Evolutionary conservation across 768 basidiomycete species (phyloP), one percentile per base, ranked within the genome.

Genomic region (Amanita rubescens): DNA sequence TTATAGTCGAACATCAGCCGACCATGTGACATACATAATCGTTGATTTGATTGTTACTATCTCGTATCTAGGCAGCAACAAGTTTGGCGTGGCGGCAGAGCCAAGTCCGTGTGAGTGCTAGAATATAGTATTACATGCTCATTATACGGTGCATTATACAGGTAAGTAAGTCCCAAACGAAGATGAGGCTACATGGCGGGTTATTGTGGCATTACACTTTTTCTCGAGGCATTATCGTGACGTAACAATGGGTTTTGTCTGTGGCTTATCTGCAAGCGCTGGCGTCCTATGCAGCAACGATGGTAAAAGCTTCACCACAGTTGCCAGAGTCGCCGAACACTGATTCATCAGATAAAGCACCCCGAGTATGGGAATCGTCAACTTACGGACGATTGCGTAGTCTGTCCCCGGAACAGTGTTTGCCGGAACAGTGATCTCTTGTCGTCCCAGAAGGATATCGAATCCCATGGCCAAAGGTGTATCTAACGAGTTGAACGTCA

Each of bases 291-390:
- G 50, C 50, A 14, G 49, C 49, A n/a, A 39, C 39, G 54, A 82
- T 81, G 11, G 69, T 69, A 59, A 82, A 82, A 41, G 49, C 14
- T 6, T 63, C 64, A 25, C 79, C 73, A 49, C 66, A 72, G 59
- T 80, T 75, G 30, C 79, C 79, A 47, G 78, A 80, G 58, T 81
- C 78, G 6, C 79, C 79, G 50, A 79, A 71, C 42, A 81, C 79
- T 79, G 53, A 19, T 50, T 39, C 54, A 34, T 32, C 46, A 25
- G 38, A 30, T 19, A 25, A 24, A 25, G 14, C 22, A 52, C 20
- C 60, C 17, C 63, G 42, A 19, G 27, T 20, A 51, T 42, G 19
- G 10, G 4, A 3, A 25, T 24, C n/a, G 45, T 27, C 32, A 39
- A 74, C 76, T 67, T 58, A 77, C 75, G 64, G 35, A 77, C 71